phyloP scores from a whole-genome alignment of 495 filamentous ascomycete genomes.

The Hypoxylon fuscum region DNA sequence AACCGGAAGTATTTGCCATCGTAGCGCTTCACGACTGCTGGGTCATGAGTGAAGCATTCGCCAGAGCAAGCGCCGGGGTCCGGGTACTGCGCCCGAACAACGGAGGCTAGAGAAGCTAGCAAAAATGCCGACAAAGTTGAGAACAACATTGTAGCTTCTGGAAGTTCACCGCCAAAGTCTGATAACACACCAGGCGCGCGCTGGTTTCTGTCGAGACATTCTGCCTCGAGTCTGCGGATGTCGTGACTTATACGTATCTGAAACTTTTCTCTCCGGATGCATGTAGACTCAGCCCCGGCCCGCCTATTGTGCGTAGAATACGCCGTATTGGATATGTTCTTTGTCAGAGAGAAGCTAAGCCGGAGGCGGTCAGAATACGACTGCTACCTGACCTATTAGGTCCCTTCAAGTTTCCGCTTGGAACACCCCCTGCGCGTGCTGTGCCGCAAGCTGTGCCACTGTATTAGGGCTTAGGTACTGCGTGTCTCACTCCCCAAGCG shows the following conservation, averaged over 20 bases:
- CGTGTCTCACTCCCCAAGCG: too few relatives aligned
- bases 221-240: slow-evolving; percentile 13
- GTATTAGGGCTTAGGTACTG: background rate
- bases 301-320: too few relatives aligned
- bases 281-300: too few relatives aligned
- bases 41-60: slow-evolving; percentile 63
- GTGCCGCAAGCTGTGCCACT: slow-evolving; percentile 18
- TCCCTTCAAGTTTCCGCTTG: too few relatives aligned
- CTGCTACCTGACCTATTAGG: too few relatives aligned
- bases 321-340: too few relatives aligned
- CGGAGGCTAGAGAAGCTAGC: slow-evolving; percentile 13
- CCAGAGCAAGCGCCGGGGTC: slow-evolving; percentile 61
- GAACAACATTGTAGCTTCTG: slow-evolving; percentile 17
- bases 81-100: slow-evolving; percentile 43
- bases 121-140: slow-evolving; percentile 14
- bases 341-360: too few relatives aligned
- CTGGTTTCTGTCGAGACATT: slow-evolving; percentile 8
- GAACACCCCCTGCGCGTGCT: slow-evolving; percentile 3
- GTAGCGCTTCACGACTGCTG: slow-evolving; percentile 55
- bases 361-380: background rate
- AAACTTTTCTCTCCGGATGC: slow-evolving; percentile 10
- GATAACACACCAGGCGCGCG: slow-evolving; percentile 1
- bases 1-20: slow-evolving; percentile 75
- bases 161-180: background rate
- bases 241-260: slow-evolving; percentile 22